Base-by-base conservation (phyloP, 129 eudicot species). In the Tanacetum coccineum region DNA sequence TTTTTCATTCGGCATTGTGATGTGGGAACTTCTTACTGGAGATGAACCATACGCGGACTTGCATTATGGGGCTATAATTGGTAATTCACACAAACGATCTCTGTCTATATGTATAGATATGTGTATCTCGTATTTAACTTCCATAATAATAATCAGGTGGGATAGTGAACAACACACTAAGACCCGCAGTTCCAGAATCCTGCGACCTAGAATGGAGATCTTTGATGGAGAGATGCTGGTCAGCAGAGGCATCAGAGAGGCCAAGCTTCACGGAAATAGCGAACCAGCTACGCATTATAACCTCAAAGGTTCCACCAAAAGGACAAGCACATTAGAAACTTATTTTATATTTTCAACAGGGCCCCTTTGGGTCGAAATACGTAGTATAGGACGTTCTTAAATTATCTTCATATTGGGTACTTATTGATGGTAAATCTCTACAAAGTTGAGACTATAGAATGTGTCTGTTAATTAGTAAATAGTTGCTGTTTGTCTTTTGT, bases 1-100 rank as follows among this genome's bases (percentile, higher is more conserved):
- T 3, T 93, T 88, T 71, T 93, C 98, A 6, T 93, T 93, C 21
- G 98, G 96, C 58, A 89, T 93, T 11, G 96, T 86, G 50, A 78
- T 88, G 91, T 88, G 96, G 95, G 95, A 86, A 59, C 96, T 92
- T 63, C 84, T 88, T 42, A 91, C 97, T 2, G 98, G 98, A 59
- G 95, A 93, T 39, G 98, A 93, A 70, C 98, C 98, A 9, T 88
- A 93, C 47, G 83, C 89, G 4, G 95, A 88, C 66, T 58, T 93
- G 71, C 98, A 93, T 66, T 93, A 88, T 50, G 98, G 98, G 59
- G 89, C 95, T 25, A 93, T 93, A 17, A 93, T 93, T 18, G 98
- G 98, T 93, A 88, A 73, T 46, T 64, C 56, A 64, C 67, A 49
- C 48, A 11, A n/a, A 5, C 45, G 1, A 48, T 14, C 26, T 52